Conservation (phyloP, 352 stramenopile genomes). For the Globisporangium nagaii region DNA sequence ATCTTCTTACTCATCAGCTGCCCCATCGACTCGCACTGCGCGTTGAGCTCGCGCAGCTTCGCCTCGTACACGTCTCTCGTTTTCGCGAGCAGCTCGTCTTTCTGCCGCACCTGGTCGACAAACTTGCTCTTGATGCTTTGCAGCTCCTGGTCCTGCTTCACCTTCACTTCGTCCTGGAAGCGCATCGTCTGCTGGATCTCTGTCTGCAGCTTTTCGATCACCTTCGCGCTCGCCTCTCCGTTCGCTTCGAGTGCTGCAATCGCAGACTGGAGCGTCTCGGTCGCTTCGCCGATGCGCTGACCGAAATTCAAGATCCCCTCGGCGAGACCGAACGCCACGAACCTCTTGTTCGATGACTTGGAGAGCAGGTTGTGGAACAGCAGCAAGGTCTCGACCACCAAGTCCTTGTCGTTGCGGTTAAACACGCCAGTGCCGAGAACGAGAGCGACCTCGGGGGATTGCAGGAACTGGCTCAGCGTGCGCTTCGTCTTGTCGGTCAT, state of each 20-base stretch:
- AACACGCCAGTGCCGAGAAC: constrained; percentile 60
- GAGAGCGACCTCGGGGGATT: constrained; percentile 59
- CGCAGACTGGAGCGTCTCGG: constrained; percentile 49
- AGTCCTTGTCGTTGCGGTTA: constrained; percentile 54
- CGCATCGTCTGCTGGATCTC: constrained; percentile 59
- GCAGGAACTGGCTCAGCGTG: constrained; percentile 63
- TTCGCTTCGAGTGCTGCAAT: constrained; percentile 47
- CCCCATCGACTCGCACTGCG: constrained; percentile 62
- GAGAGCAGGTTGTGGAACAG: constrained; percentile 47
- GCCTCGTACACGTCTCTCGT: constrained; percentile 55
- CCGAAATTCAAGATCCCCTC: constrained; percentile 57
- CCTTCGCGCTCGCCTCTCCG: constrained; percentile 32
- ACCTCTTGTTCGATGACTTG: constrained; percentile 49
- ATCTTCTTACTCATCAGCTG: constrained; percentile 80
- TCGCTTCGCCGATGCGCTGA: constrained; percentile 44
- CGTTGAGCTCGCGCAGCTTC: constrained; percentile 54
- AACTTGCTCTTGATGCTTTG: constrained; percentile 53
- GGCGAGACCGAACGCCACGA: constrained; percentile 51
- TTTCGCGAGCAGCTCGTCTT: constrained; percentile 52
- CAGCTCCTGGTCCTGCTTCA: constrained; percentile 60
- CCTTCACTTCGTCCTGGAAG: constrained; percentile 46
- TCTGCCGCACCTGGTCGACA: constrained; percentile 60
- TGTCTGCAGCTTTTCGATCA: constrained; percentile 44
- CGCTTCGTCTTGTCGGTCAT: constrained; percentile 65
- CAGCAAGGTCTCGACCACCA: constrained; percentile 58